Conservation (phyloP, 768 basidiomycete genomes). For the Austroboletus eburneus region DNA sequence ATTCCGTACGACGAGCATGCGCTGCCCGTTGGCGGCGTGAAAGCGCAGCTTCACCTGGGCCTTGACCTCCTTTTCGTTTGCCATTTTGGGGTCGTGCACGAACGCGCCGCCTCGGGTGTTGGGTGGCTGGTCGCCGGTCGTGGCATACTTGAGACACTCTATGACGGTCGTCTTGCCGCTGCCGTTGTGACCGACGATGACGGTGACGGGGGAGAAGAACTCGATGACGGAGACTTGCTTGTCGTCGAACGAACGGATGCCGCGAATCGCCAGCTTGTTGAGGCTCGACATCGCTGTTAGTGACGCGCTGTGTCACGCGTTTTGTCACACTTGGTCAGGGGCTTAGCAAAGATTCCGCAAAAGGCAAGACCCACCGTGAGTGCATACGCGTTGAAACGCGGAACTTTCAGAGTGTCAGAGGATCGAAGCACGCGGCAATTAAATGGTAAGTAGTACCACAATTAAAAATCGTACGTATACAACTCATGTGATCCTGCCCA, state of each 20-base stretch:
- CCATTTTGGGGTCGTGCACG: slow-evolving; percentile 98
- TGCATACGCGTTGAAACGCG: too few species aligned
- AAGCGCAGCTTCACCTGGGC: slow-evolving; percentile 97
- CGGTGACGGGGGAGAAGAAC: slow-evolving; percentile 96
- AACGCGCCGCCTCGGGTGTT: slow-evolving; percentile 99
- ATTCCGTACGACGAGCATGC: slow-evolving; percentile 89
- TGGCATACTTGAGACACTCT: slow-evolving; percentile 98
- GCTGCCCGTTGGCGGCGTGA: slow-evolving; percentile 78
- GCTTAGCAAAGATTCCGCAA: too few species aligned
- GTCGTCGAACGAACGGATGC: slow-evolving; percentile 96
- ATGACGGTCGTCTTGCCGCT: slow-evolving; percentile 99
- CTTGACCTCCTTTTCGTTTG: slow-evolving; percentile 98
- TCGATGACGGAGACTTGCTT: slow-evolving; percentile 91
- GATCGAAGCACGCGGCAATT: too few species aligned
- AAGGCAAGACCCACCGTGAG: too few species aligned
- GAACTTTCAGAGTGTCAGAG: too few species aligned
- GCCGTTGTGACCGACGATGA: slow-evolving; percentile 98
- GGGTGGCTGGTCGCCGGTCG: slow-evolving; percentile 96
- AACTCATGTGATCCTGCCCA: too few species aligned
- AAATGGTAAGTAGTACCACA: too few species aligned
- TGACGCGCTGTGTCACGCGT: neutral
- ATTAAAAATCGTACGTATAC: too few species aligned
- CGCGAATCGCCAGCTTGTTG: slow-evolving; percentile 91
- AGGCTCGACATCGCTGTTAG: slow-evolving; percentile 56
- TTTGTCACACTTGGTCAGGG: too few species aligned